Conservation (phyloP, 1,139 yeast species). For the Suhomyces kunorum region DNA sequence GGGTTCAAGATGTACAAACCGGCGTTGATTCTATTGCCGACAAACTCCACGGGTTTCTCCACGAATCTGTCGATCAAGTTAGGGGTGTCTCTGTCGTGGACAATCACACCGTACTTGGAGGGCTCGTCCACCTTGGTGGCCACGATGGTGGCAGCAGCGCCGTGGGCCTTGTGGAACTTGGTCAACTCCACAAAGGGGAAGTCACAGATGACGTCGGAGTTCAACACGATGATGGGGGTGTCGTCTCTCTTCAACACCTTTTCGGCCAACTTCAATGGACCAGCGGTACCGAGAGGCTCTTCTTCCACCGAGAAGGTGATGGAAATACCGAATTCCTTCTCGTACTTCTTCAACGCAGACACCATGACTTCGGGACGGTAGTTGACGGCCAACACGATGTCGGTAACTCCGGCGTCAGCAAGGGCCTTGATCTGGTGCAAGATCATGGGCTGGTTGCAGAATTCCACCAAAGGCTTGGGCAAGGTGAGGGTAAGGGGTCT, state of each 20-base stretch:
- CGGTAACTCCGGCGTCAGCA: slow-evolving; percentile 98
- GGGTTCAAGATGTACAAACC: slow-evolving; percentile 98
- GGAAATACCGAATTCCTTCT: slow-evolving; percentile 87
- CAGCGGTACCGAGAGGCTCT: slow-evolving; percentile 99
- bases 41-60: slow-evolving; percentile 99
- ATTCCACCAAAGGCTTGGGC: slow-evolving; percentile 98
- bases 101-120: slow-evolving; percentile 98
- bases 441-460: slow-evolving; percentile 97
- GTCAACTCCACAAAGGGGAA: slow-evolving; percentile 95
- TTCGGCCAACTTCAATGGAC: slow-evolving; percentile 98
- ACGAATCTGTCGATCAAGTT: slow-evolving; percentile 97
- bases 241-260: slow-evolving; percentile 89
- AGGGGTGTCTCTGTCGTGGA: slow-evolving; percentile 89
- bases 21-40: slow-evolving; percentile 96
- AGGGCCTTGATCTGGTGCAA: slow-evolving; percentile 97
- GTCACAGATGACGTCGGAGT: slow-evolving; percentile 98
- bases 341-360: slow-evolving; percentile 89
- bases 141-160: slow-evolving; percentile 97
- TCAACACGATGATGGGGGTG: slow-evolving; percentile 94
- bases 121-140: slow-evolving; percentile 99
- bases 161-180: slow-evolving; percentile 90
- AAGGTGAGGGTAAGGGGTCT: slow-evolving; percentile 96
- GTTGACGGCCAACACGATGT: slow-evolving; percentile 97
- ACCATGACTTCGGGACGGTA: slow-evolving; percentile 99
- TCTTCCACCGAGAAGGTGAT: slow-evolving; percentile 98